These are phyloP conservation scores for Pilatotrama ljubarskyi DNA, from an alignment of 768 basidiomycete species.

Conservation along the genomic window DNA sequence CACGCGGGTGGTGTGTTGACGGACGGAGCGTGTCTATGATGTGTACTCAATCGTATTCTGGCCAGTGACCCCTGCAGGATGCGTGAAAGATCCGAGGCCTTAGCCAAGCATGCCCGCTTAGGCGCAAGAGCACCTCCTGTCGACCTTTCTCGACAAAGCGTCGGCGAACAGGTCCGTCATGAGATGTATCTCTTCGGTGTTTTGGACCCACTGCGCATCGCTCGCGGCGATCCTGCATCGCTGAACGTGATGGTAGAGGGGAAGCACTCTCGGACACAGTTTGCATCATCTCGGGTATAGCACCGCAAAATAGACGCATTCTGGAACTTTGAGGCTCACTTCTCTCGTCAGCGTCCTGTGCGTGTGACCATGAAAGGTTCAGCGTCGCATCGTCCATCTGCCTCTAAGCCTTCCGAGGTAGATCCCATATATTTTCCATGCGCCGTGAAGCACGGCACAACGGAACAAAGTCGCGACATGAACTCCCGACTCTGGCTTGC, in stretches of 20 bases:
- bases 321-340: not conserved
- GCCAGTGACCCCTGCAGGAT: conserved; percentile 4
- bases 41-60: conserved; percentile 1
- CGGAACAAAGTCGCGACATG: conserved; percentile 14
- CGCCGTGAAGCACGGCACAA: not conserved
- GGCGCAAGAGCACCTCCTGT: not conserved
- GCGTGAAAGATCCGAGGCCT: conserved; percentile 4
- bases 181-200: not conserved
- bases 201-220: not conserved
- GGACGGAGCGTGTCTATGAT: conserved; percentile 9
- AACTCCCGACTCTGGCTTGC: not conserved
- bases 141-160: not conserved
- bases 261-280: not conserved
- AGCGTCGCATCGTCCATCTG: not conserved
- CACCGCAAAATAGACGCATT: not conserved
- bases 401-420: conserved; percentile 5
- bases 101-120: not conserved
- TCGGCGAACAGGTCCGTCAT: not conserved
- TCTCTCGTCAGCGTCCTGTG: not conserved
- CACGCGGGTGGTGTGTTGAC: not conserved
- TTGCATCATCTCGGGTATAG: not conserved
- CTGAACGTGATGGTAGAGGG: not conserved
- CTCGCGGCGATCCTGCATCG: not conserved
- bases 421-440: conserved; percentile 12
- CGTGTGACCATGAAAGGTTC: not conserved